Conservation (phyloP, 768 basidiomycete genomes). For the Termitomyces sp. region DNA sequence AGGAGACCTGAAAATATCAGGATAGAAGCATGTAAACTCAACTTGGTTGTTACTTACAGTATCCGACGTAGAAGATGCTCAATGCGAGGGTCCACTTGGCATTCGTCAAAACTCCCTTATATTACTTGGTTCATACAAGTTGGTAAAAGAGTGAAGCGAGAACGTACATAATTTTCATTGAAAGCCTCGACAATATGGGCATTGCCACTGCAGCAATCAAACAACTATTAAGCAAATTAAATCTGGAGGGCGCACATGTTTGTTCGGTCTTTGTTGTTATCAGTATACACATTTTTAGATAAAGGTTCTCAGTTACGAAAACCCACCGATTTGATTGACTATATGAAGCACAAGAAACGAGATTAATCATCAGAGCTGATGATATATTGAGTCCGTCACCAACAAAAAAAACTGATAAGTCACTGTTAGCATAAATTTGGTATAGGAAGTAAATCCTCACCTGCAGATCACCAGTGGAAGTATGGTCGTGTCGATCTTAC, state of each 20-base stretch:
- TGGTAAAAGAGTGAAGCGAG: not conserved
- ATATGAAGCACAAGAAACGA: slow-evolving; percentile 11
- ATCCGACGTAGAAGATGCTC: slow-evolving; percentile 58
- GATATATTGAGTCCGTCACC: slow-evolving; percentile 14
- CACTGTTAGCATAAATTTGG: not conserved
- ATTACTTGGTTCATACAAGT: not conserved
- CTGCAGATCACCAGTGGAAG: slow-evolving; percentile 47
- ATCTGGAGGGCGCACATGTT: slow-evolving; percentile 38
- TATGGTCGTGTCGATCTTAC: slow-evolving; percentile 48
- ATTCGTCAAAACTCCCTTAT: slow-evolving; percentile 45
- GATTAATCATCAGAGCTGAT: slow-evolving; percentile 7
- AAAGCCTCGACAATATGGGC: slow-evolving; percentile 48
- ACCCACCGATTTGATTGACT: slow-evolving; percentile 46
- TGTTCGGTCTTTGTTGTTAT: slow-evolving; percentile 38
- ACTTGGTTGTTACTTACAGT: slow-evolving; percentile 31
- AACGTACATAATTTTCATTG: slow-evolving; percentile 46
- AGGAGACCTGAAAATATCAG: slow-evolving; percentile 28
- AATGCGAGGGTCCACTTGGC: slow-evolving; percentile 52
- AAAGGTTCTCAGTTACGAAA: not conserved
- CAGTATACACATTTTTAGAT: not conserved
- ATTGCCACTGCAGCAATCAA: slow-evolving; percentile 37
- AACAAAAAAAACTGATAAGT: slow-evolving; percentile 41
- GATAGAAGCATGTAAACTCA: not conserved
- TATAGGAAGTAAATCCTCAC: slow-evolving; percentile 20
- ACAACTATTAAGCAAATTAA: not conserved